Base-by-base conservation (phyloP, 768 basidiomycete genomes). In the Austroboletus eburneus region DNA sequence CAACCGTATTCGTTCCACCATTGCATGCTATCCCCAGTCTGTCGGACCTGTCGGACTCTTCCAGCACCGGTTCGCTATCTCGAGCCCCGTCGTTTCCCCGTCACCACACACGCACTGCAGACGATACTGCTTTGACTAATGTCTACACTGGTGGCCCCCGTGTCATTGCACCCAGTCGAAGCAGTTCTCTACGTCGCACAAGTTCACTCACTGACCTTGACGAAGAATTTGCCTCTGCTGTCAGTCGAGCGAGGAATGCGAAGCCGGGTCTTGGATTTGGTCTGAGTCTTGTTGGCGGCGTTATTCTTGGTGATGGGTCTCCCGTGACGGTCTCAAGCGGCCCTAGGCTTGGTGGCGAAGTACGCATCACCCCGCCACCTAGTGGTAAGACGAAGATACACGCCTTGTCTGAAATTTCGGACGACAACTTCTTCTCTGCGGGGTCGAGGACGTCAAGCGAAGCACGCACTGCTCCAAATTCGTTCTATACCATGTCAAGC, bases 171-270 rank as follows among this genome's bases (percentile, higher is more conserved):
- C 81, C 85, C 3, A 80, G 81, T 45, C 73, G 80, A 29, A 79
- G 78, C 56, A 77, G 76, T 47, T 77, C 75, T 1, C 52, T 81
- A 21, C 69, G 79, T 30, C 70, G 85, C 35, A 86, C 83, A n/a
- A 84, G 79, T 36, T 90, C 85, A 0, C 74, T 86, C 69, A 83
- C 83, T 0, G 88, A 91, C 56, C 69, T 91, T n/a, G 87, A 72
- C 64, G 70, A 79, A 46, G 83, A 75, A 45, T 80, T 74, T 38
- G 73, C 69, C 30, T 70, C 69, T 20, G 77, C 69, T 18, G 60
- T 74, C 39, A 65, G 67, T 45, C 68, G 67, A 34, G 73, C 69
- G 24, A 68, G 72, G 39, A 69, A 67, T 25, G 65, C 70, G 10
- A 64, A 70, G 29, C 69, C 70, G 35, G 50, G 80, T 57, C 51